A percentile compares a stretch with the other conserved stretches of the same genome.
phyloP scores from a whole-genome alignment of 1,139 yeast genomes.

The Meyerozyma carpophila region DNA sequence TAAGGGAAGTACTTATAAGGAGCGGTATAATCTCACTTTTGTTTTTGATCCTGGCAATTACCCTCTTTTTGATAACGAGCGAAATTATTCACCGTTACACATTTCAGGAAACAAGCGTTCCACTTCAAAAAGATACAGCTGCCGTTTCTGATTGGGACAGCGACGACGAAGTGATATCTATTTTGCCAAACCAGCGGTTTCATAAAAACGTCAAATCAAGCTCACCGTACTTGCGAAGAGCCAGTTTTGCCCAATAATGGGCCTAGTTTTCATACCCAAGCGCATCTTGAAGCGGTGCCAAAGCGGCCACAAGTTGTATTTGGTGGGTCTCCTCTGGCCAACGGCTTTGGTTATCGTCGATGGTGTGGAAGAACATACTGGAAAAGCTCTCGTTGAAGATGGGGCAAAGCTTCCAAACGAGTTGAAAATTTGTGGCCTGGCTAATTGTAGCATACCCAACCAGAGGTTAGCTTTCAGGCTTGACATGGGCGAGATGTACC shows the following conservation, averaged over 20 bases:
- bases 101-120: not conserved
- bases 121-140: not conserved
- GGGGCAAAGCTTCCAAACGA: constrained; percentile 2
- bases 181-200: constrained; percentile 20
- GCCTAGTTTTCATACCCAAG: constrained; percentile 32
- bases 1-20: not conserved
- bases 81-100: not conserved
- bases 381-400: constrained; percentile 2
- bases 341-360: constrained; percentile 24
- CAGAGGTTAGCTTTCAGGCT: not conserved
- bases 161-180: constrained; percentile 1
- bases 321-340: constrained; percentile 25
- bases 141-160: not conserved
- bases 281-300: constrained; percentile 18
- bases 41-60: not conserved
- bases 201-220: constrained; percentile 37
- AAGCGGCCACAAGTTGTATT: constrained; percentile 6
- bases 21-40: not conserved
- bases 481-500: not conserved
- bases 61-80: not conserved
- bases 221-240: constrained; percentile 39
- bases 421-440: not conserved
- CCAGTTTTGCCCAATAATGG: constrained; percentile 30
- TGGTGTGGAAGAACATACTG: constrained; percentile 5
- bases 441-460: not conserved